These are phyloP conservation scores for Nannochloropsis oceanica DNA, from an alignment of 108 stramenopile genomes.

Conservation along the genomic window DNA sequence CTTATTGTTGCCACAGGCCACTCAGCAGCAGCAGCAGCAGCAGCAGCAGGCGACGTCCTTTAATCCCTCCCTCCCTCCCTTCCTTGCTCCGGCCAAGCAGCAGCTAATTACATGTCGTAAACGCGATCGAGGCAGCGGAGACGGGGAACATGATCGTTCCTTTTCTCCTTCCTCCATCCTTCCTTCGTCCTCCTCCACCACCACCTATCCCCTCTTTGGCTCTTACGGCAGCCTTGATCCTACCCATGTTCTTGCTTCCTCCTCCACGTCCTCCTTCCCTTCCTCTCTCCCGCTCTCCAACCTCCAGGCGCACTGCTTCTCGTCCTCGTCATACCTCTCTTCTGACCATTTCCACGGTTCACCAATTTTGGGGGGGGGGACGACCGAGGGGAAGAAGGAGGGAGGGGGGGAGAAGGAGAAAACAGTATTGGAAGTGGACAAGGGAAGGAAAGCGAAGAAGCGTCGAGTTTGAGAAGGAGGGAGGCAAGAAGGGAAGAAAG, in stretches of 20 bases:
- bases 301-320: background rate
- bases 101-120: background rate
- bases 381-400: background rate
- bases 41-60: background rate
- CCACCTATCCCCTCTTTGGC: background rate
- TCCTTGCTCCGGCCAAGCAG: background rate
- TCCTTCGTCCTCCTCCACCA: background rate
- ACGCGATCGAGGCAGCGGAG: background rate
- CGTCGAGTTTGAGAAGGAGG: background rate
- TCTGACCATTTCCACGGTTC: background rate
- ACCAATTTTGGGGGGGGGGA: background rate
- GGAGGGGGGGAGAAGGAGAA: background rate
- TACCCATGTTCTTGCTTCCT: background rate
- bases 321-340: background rate
- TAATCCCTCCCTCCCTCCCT: background rate
- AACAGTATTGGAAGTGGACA: background rate
- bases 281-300: background rate
- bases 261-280: background rate
- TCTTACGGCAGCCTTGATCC: background rate
- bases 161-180: background rate
- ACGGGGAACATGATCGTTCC: no score
- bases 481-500: no score
- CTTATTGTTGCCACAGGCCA: no score
- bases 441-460: background rate
- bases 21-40: background rate